Conservation (phyloP, 805 yeast genomes). For the Kluyveromyces nonfermentans region DNA sequence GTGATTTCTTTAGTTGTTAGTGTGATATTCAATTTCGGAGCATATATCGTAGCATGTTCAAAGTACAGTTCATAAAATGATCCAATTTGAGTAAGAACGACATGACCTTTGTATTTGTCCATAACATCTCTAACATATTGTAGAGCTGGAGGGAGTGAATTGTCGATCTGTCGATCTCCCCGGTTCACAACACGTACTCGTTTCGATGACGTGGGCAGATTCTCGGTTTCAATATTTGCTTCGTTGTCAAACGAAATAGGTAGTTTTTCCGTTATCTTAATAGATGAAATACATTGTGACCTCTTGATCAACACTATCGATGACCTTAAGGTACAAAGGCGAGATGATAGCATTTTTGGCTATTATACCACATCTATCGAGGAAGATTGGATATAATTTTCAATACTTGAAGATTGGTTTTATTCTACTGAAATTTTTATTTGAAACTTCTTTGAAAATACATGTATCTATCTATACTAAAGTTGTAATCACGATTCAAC, state of each 20-base stretch:
- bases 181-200: neutral
- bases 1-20: constrained; percentile 48
- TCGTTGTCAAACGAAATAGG: neutral
- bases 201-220: neutral
- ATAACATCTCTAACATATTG: constrained; percentile 32
- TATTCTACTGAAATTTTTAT: too few species aligned
- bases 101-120: constrained; percentile 40
- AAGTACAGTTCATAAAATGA: constrained; percentile 82
- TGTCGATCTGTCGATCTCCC: neutral
- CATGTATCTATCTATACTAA: too few species aligned
- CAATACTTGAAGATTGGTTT: too few species aligned
- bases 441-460: too few species aligned
- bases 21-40: constrained; percentile 61
- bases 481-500: too few species aligned
- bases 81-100: constrained; percentile 74
- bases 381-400: too few species aligned
- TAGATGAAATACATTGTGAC: neutral
- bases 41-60: constrained; percentile 73
- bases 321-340: neutral
- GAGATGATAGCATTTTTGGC: neutral
- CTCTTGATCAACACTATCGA: neutral
- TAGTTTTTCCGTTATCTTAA: neutral
- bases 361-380: too few species aligned
- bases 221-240: neutral
- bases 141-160: constrained; percentile 29